Base-by-base conservation (phyloP, 495 filamentous ascomycete genomes). In the Apodospora peruviana region DNA sequence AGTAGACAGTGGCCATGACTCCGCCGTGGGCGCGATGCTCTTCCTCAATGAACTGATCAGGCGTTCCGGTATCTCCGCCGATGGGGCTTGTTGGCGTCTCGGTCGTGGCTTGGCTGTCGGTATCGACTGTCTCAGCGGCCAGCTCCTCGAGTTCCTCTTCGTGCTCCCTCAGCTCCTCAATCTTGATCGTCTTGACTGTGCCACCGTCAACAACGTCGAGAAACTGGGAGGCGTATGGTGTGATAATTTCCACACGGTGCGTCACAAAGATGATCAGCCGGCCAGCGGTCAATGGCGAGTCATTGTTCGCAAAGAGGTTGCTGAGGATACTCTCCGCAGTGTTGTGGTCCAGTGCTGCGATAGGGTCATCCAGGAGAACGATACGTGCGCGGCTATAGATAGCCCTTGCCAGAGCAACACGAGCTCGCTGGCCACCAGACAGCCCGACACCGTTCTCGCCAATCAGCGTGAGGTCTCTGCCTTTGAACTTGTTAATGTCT, bases 361-460 rank as follows among this genome's bases (percentile, higher is more conserved):
- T 77, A 48, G 90, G 85, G 62, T 99, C 94, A 59, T 99, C 94
- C n/a, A 97, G 76, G 4, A 99, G 73, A 55, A 97, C 87, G 47
- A 97, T 82, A 60, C 95, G 87, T 7, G 90, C 87, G 39, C 87
- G 79, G 56, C 93, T 89, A 62, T 99, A 99, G 1, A 99, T 85
- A 44, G 94, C 94, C 60, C 94, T 74, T 4, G 94, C 94, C 44
- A 99, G 75, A 2, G 90, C 93, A 50, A 99, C 75, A 18, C 94
- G 82, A 35, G 94, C 93, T 67, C 89, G 95, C 65, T 99, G 94
- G 25, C 94, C 94, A 32, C 94, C 94, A 3, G 90, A 96, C 10
- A 99, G 79, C 1, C 91, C 95, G 37, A 97, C 95, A 0, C 94
- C 94, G 55, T 94, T 85, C 66, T 99, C 93, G 40, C 94, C 93